Base-by-base conservation (phyloP, 768 basidiomycete species). In the Symmetrospora coprosmae region DNA sequence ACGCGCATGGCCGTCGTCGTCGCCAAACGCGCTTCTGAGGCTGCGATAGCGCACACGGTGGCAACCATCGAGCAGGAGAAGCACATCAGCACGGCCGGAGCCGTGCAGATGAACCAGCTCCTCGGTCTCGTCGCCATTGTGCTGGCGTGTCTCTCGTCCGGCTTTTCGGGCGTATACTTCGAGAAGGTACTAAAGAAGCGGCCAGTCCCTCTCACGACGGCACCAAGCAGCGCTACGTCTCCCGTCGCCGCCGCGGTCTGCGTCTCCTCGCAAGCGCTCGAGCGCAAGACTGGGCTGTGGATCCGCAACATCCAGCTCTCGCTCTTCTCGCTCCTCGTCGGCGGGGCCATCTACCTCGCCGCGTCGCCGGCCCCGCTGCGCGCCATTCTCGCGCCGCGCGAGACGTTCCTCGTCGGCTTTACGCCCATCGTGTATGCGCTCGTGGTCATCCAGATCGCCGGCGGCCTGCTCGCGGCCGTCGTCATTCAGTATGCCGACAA, bases 221-320 rank as follows among this genome's bases (percentile, higher is more conserved):
- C 39, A 14, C 30, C 37, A 61, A 30, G 56, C 23, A 30, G 19
- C 27, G 33, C 23, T 16, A 31, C 13, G 19, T 6, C 43, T 11
- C 21, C 55, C n/a, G 23, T 13, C 17, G 60, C 25, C 27, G 21
- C 51, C 21, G n/a, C n/a, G n/a, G n/a, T n/a, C n/a, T n/a, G n/a
- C n/a, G n/a, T n/a, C n/a, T n/a, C n/a, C n/a, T n/a, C n/a, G n/a
- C n/a, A n/a, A n/a, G n/a, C n/a, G n/a, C n/a, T n/a, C n/a, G n/a
- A 75, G 82, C 83, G 67, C 84, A 81, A 82, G 64, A 78, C 83
- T 1, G 87, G 91, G 72, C 78, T 97, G 9, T 96, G 91, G 91
- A 82, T 94, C 59, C 85, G 92, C 70, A 97, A 96, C 71, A 84
- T 94, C 60, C 91, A 96, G 72, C 79, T 97, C 13, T 90, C 87